These are phyloP conservation scores for Leishmania lainsoni DNA, from an alignment of 208 protist species.

Conservation along the genomic window DNA sequence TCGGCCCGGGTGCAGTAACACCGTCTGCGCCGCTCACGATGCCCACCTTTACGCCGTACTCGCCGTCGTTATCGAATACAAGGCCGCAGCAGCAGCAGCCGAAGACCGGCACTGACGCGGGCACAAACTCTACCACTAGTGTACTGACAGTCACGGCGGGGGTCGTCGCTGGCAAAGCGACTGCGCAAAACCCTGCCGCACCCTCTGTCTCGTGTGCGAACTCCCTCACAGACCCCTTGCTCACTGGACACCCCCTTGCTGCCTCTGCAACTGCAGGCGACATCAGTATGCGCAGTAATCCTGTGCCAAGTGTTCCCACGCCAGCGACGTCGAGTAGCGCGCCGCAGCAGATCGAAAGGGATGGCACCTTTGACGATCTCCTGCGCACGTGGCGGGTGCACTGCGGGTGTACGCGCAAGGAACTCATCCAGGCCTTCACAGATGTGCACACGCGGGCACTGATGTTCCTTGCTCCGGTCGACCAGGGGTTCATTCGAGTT, in stretches of 20 bases:
- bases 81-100: constrained; percentile 12
- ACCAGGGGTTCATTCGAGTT: constrained; percentile 50
- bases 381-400: constrained; percentile 49
- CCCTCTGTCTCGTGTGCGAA: constrained; percentile 16
- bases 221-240: constrained; percentile 18
- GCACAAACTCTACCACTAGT: not conserved
- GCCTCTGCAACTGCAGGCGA: constrained; percentile 1
- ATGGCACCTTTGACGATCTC: constrained; percentile 30
- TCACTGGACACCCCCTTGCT: constrained; percentile 8
- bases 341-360: not conserved
- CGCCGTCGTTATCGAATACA: not conserved
- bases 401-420: constrained; percentile 80
- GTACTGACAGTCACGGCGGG: not conserved
- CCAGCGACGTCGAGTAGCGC: not conserved
- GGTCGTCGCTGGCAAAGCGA: not conserved
- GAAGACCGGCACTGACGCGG: not conserved
- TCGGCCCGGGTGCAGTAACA: not conserved
- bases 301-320: not conserved
- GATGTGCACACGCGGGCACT: constrained; percentile 41
- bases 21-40: constrained; percentile 4
- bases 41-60: constrained; percentile 1
- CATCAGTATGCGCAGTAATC: not conserved
- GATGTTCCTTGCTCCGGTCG: constrained; percentile 61
- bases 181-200: not conserved
- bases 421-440: constrained; percentile 65